Evolutionary conservation across 441 rosid species (phyloP).

Genomic region (Pelargonium cotyledonis): DNA sequence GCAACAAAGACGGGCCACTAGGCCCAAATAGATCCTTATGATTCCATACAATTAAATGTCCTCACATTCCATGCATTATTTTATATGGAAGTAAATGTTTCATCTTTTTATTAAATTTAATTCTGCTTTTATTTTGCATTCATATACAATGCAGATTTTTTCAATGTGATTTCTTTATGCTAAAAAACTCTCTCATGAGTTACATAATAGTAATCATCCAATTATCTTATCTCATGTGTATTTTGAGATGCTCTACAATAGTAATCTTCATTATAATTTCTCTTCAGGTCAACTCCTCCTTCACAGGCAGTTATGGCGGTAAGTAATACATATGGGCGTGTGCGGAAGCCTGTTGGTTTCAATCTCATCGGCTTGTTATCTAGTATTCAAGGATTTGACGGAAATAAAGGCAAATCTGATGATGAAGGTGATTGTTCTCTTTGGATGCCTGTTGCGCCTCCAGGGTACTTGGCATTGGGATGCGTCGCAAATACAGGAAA

Average conservation of each 20-base stretch:
- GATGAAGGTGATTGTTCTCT: conserved; percentile 67
- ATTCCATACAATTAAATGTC: too few relatives aligned
- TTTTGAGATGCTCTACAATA: not conserved
- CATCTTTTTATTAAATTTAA: too few relatives aligned
- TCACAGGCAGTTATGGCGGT: conserved; percentile 95
- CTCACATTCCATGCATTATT: too few relatives aligned
- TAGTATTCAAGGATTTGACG: conserved; percentile 45
- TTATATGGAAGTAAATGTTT: too few relatives aligned
- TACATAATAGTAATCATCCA: too few relatives aligned
- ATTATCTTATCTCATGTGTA: too few relatives aligned
- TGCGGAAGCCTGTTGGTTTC: conserved; percentile 82
- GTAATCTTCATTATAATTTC: conserved; percentile 12
- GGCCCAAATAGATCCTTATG: too few relatives aligned
- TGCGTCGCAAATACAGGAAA: conserved; percentile 84
- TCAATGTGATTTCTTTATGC: too few relatives aligned
- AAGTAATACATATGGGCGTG: conserved; percentile 93
- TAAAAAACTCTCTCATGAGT: too few relatives aligned
- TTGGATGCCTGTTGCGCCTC: conserved; percentile 97
- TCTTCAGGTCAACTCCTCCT: conserved; percentile 90
- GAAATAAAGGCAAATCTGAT: conserved; percentile 34
- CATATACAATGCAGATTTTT: too few relatives aligned
- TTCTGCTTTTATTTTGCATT: too few relatives aligned
- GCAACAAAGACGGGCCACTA: too few relatives aligned
- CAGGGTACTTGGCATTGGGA: conserved; percentile 82
- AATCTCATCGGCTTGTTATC: conserved; percentile 64